Base-by-base conservation (phyloP, 1,139 yeast species). In the Protomyces arabidopsidicola region DNA sequence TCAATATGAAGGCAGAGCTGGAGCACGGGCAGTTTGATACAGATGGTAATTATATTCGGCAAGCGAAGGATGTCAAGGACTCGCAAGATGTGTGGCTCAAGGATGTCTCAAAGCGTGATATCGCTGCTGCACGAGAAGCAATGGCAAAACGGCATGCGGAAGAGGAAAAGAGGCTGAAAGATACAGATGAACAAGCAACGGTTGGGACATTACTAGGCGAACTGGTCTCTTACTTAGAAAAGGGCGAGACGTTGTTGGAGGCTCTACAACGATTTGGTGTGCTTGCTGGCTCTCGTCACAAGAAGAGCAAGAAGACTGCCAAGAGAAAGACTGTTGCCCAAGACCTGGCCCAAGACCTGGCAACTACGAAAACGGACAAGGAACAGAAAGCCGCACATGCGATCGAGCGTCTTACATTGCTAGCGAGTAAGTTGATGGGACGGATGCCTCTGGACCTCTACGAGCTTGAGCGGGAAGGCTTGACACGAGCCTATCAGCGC, bases 221-320 rank as follows among this genome's bases (percentile, higher is more conserved):
- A 0, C 69, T 87, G 18, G 79, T 86, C 2, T 73, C 68, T 0
- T 36, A 73, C 1, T 73, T 87, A 51, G 82, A 84, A 50, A 83
- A 86, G 0, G 86, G 83, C 2, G 93, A 87, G 71, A 79, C 86
- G 0, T 82, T 88, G 1, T 68, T 85, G 72, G 91, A 87, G 69
- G 84, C 87, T 0, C 73, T 85, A 42, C 81, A 81, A 16, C 71
- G 86, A 60, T 71, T 82, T 53, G 65, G 60, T 36, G 61, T 55
- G n/a, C 65, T 42, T 73, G 76, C 52, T 8, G 35, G 34, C 5
- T 24, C 6, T 71, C 72, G 1, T 74, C 70, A 70, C 67, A 59
- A 72, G 68, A 57, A 67, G 63, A 50, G 69, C 69, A 39, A 62
- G 58, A 64, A 52, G 58, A 55, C 65, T 60, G 64, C 50, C 59